Evolutionary conservation across 2,329 filamentous ascomycete species (phyloP).

Genomic region (Cladosporium sp.): DNA sequence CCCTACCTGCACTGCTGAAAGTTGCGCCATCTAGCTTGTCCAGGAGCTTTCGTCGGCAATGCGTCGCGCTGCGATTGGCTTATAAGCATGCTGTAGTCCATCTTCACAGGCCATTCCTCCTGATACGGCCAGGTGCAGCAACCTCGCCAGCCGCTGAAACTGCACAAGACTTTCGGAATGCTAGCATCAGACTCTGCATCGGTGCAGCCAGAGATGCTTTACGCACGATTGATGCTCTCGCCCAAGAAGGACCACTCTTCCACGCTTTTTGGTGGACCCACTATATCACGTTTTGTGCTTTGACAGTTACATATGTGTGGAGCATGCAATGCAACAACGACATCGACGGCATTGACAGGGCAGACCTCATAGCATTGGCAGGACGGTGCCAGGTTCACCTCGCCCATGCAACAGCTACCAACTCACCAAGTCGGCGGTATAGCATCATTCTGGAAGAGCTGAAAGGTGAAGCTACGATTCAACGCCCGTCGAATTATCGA

Average conservation of each 20-base stretch:
- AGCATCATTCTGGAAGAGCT: slow-evolving; percentile 47
- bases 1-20: slow-evolving; percentile 42
- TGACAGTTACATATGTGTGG: slow-evolving; percentile 47
- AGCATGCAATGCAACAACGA: slow-evolving; percentile 37
- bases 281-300: slow-evolving; percentile 47
- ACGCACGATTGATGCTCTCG: slow-evolving; percentile 36
- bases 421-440: slow-evolving; percentile 46
- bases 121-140: slow-evolving; percentile 10
- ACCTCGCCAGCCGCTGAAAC: not conserved
- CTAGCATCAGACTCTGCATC: slow-evolving; percentile 13
- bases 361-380: slow-evolving; percentile 38
- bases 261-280: slow-evolving; percentile 49
- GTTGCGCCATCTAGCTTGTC: slow-evolving; percentile 45
- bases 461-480: slow-evolving; percentile 33
- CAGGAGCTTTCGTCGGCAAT: slow-evolving; percentile 38
- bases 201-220: slow-evolving; percentile 11
- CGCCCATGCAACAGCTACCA: slow-evolving; percentile 43
- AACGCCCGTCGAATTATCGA: not conserved
- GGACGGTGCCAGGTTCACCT: slow-evolving; percentile 45
- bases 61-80: slow-evolving; percentile 29
- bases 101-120: slow-evolving; percentile 31
- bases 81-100: slow-evolving; percentile 35
- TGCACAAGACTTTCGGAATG: not conserved
- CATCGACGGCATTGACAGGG: slow-evolving; percentile 5
- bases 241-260: slow-evolving; percentile 34